Conservation (phyloP, 257 asterid genomes). For the Solanum bulbocastanum region DNA sequence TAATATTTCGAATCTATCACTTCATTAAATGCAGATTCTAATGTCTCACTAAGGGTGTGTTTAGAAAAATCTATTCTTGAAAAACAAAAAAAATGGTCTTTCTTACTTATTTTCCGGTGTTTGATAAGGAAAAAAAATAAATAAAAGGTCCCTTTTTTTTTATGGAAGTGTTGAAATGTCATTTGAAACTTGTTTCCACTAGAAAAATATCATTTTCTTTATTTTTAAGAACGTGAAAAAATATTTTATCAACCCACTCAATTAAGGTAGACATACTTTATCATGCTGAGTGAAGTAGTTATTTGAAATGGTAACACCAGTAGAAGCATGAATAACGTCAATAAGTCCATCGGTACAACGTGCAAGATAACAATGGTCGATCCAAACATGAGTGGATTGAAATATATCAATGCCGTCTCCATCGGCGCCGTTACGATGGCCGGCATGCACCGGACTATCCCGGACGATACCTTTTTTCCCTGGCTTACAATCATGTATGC, state of each 20-base stretch:
- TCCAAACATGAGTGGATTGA: conserved; percentile 53
- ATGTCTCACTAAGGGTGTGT: neutral
- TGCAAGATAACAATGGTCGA: conserved; percentile 73
- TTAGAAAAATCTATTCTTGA: neutral
- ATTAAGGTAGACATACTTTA: conserved; percentile 31
- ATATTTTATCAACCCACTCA: too few relatives aligned
- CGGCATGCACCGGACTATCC: conserved; percentile 36
- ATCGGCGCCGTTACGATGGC: conserved; percentile 58
- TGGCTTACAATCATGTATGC: conserved; percentile 72
- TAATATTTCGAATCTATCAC: neutral
- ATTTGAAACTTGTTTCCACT: neutral
- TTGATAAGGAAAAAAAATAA: neutral
- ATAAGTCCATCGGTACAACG: conserved; percentile 58
- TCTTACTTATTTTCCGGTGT: neutral
- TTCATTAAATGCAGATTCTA: neutral
- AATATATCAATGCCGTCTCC: conserved; percentile 69
- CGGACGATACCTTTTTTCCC: conserved; percentile 49
- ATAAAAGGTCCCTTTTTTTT: too few relatives aligned
- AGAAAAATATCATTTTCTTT: too few relatives aligned
- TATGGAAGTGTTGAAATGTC: neutral
- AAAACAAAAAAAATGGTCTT: fast-evolving
- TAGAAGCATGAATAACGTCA: conserved; percentile 76
- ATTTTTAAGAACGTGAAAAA: neutral
- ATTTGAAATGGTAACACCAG: conserved; percentile 71
- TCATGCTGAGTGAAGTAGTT: conserved; percentile 75